These are phyloP conservation scores for Ascochyta pisi DNA, from an alignment of 2,329 filamentous ascomycete species.

Conservation along the genomic window DNA sequence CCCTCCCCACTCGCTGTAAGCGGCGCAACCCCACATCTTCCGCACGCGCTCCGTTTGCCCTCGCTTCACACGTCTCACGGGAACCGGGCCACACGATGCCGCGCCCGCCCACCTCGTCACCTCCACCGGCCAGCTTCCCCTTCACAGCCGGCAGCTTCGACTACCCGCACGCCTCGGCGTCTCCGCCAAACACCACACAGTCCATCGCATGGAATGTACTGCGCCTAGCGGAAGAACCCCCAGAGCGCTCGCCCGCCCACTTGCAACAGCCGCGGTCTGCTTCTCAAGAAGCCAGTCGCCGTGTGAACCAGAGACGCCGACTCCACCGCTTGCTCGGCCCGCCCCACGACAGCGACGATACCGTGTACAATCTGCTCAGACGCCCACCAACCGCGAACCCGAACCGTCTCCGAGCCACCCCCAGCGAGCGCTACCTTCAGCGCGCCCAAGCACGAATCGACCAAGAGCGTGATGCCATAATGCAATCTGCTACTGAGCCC, in stretches of 20 bases:
- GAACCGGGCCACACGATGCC: constrained; percentile 36
- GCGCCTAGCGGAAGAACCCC: constrained; percentile 19
- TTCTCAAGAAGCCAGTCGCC: constrained; percentile 16
- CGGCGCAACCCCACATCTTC: background rate
- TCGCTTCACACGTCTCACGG: constrained; percentile 12
- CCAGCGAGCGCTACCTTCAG: constrained; percentile 46
- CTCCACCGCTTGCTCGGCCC: constrained; percentile 30
- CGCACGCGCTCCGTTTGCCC: background rate
- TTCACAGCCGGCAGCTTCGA: constrained; percentile 53
- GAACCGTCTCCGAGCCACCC: constrained; percentile 42
- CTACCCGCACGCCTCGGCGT: constrained; percentile 52
- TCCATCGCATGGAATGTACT: constrained; percentile 15
- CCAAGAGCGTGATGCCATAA: constrained; percentile 32
- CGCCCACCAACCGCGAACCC: constrained; percentile 30
- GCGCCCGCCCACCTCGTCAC: constrained; percentile 37
- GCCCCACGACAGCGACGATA: constrained; percentile 29
- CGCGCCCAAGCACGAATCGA: constrained; percentile 41
- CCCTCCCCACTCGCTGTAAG: background rate
- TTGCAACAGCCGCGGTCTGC: constrained; percentile 6
- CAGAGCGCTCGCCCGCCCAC: constrained; percentile 16
- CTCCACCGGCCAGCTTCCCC: constrained; percentile 36
- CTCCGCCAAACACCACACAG: constrained; percentile 23
- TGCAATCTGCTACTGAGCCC: constrained; percentile 30
- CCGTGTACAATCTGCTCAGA: constrained; percentile 15
- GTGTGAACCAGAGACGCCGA: constrained; percentile 23